Evolutionary conservation across 148 eudicot genomes (phyloP).

Genomic region (Vaccinium darrowii): DNA sequence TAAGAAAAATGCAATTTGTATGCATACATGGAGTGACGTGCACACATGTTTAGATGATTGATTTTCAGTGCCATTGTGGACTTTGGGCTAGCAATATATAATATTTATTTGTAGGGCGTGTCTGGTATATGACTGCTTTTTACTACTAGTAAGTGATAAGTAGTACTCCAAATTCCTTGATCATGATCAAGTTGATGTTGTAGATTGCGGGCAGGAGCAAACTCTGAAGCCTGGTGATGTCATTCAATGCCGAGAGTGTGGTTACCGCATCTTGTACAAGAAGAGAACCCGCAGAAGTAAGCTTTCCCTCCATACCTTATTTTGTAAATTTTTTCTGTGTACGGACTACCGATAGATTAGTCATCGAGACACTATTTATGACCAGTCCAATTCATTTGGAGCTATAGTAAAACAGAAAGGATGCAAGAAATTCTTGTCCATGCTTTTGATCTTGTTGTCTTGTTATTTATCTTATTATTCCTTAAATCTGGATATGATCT

Average conservation of each 20-base stretch:
- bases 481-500: background rate
- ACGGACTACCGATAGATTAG: background rate
- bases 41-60: background rate
- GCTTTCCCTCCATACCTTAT: background rate
- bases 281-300: constrained; percentile 85
- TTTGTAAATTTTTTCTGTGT: background rate
- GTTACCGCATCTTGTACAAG: constrained; percentile 83
- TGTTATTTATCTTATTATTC: background rate
- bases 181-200: background rate
- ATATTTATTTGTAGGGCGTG: background rate
- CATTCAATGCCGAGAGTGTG: constrained; percentile 88
- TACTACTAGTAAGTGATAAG: background rate
- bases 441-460: background rate
- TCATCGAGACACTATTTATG: background rate
- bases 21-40: background rate
- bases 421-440: background rate
- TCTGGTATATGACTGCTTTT: background rate
- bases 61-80: background rate
- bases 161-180: background rate
- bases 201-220: constrained; percentile 88
- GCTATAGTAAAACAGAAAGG: background rate
- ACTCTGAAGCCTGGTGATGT: constrained; percentile 80
- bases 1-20: background rate
- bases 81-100: background rate
- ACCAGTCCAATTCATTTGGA: background rate